Evolutionary conservation across 345 rosid genomes (phyloP).

Genomic region (Pseudoturritis turrita): DNA sequence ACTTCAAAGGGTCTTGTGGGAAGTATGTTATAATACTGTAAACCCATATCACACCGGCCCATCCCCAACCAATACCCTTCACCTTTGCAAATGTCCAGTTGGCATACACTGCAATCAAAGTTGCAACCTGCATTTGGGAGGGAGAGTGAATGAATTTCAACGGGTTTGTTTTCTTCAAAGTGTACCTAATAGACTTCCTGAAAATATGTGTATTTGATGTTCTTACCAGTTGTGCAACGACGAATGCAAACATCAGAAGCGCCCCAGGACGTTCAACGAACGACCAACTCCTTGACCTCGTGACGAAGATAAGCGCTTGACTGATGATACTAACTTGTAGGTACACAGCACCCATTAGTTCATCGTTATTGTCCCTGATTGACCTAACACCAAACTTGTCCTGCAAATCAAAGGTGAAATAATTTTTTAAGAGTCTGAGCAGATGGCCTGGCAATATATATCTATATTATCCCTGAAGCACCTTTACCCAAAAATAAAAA

Average conservation of each 20-base stretch:
- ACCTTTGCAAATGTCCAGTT: conserved; percentile 50
- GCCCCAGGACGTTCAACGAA: conserved; percentile 38
- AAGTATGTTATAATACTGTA: conserved; percentile 69
- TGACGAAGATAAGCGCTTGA: conserved; percentile 40
- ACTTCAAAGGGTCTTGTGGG: conserved; percentile 82
- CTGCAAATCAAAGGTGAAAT: conserved; percentile 35
- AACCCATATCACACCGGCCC: conserved; percentile 85
- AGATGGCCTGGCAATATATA: not conserved
- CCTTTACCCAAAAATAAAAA: not conserved
- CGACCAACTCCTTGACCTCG: conserved; percentile 40
- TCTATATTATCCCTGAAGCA: not conserved
- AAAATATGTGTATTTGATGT: not conserved
- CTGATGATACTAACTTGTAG: conserved; percentile 55
- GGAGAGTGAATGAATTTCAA: not conserved
- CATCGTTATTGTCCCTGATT: conserved; percentile 31
- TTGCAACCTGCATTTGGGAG: conserved; percentile 47
- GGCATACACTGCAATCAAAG: conserved; percentile 55
- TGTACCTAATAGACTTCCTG: not conserved
- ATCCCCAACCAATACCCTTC: conserved; percentile 56
- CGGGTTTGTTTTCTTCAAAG: not conserved
- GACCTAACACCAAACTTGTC: conserved; percentile 52
- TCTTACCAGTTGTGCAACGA: conserved; percentile 45
- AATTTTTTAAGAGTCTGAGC: not conserved
- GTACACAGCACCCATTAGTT: conserved; percentile 48
- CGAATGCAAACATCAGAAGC: conserved; percentile 31